Evolutionary conservation across 495 filamentous ascomycete species (phyloP), one percentile per base, ranked within the genome.

Genomic region (Hyaloscypha hepaticicola): DNA sequence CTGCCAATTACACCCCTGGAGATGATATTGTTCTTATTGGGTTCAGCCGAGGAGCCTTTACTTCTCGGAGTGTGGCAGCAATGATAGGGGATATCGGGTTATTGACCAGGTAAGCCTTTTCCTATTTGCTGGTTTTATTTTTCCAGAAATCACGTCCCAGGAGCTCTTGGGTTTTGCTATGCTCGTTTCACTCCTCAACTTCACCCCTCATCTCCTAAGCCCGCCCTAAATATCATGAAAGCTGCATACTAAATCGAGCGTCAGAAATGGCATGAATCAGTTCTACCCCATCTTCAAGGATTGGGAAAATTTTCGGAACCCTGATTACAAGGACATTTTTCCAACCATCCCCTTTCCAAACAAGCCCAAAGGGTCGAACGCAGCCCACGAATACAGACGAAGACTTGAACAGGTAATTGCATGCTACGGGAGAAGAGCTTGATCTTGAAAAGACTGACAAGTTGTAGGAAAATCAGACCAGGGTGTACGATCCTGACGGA

Each of bases 1-100:
- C 83, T 8, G 82, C 83, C 38, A 92, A 92, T 76, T 90, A 87
- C 66, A 74, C 80, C 29, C 80, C 83, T 31, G 86, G 86, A 7
- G 89, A 91, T 70, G 87, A 91, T 66, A 89, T 91, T 49, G 79
- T 90, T 64, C 78, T 92, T 22, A 67, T 90, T 45, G 89, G 89
- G 11, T 92, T 91, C 75, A 90, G 87, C 45, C 81, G 89, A 11
- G 88, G 89, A 11, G 88, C 88, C 16, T 92, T 87, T 69, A 91
- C 88, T 0, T 87, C 85, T 3, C 79, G 89, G 57, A 85, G 82
- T 45, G 83, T 90, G 38, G 70, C 70, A 16, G 65, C 65, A 22
- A 63, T 72, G 64, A 65, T 72, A n/a, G 28, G 41, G 4, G 76
- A 83, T 38, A 77, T 90, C 3, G 88, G 88, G 0, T 75, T 91